Evolutionary conservation across 768 basidiomycete species (phyloP), one percentile per base, ranked within the genome.

Genomic region (Clitopilus hobsonii): DNA sequence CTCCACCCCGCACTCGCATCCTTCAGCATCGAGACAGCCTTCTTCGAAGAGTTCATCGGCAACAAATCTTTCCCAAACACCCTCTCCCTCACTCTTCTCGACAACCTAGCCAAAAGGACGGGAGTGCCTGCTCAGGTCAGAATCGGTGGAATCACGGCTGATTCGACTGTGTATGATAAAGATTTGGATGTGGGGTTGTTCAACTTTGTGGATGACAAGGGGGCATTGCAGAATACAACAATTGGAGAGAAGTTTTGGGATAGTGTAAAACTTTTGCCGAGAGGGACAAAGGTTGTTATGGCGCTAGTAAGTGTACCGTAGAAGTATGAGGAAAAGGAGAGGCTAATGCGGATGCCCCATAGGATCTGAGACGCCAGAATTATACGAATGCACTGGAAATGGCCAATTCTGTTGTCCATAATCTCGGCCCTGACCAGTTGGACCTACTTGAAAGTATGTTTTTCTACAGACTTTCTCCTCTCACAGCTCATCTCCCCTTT

Each of bases 21-120:
- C 54, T 82, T 82, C 65, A 81, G 79, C 58, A 75, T 82, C 49
- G 80, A 82, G 65, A 81, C 77, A 0, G 79, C 79, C 1, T 81
- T 77, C 58, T 79, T 81, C 54, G 77, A 78, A 51, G 74, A 74
- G 54, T 81, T 74, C 57, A 60, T 79, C 10, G 81, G 80, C 6
- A 82, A 82, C 56, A 59, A 58, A 6, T 67, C 74, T 22, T 56
- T 63, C 51, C 78, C 79, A 1, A 81, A 80, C 58, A 58, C 60
- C 3, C 61, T 81, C 8, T 77, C 79, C 2, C 67, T 67, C 45
- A 71, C 73, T 47, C 62, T 81, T 28, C 69, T 82, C 22, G 68
- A 76, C 49, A 79, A 81, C 57, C 62, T 82, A 20, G 70, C 69
- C 47, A 64, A 66, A 18, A 74, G 80, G 16, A 74, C 78, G 20